These are phyloP conservation scores for Phytophthora kernoviae DNA, from an alignment of 352 stramenopile species.

Conservation along the genomic window DNA sequence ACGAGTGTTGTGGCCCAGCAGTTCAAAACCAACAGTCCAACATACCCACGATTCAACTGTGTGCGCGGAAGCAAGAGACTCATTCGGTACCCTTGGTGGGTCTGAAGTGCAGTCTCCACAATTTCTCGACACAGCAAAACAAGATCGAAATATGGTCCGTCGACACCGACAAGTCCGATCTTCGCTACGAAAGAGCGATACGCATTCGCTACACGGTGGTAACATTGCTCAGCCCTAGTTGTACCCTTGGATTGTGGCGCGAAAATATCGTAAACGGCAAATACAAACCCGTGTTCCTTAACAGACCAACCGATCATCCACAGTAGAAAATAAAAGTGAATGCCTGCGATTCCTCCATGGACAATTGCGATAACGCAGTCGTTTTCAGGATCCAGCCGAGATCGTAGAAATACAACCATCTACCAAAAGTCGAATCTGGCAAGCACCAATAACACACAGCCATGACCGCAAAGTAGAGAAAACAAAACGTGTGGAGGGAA, in stretches of 20 bases:
- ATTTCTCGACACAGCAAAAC: constrained; percentile 23
- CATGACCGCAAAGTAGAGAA: neutral
- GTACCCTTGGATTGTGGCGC: neutral
- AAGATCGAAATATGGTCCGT: constrained; percentile 24
- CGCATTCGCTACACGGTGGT: neutral
- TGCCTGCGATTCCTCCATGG: neutral
- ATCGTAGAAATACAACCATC: constrained; percentile 6
- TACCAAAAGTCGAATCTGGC: neutral
- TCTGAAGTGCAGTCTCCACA: constrained; percentile 31
- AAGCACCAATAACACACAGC: constrained; percentile 1
- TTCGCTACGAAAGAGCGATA: constrained; percentile 2
- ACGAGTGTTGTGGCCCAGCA: constrained; percentile 30
- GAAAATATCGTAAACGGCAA: constrained; percentile 14
- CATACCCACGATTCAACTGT: constrained; percentile 23
- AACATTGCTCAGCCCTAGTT: neutral
- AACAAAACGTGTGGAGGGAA: neutral
- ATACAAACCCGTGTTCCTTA: constrained; percentile 3
- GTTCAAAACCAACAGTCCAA: constrained; percentile 31
- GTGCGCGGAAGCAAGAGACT: constrained; percentile 28
- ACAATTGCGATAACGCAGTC: constrained; percentile 8
- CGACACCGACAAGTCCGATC: constrained; percentile 9
- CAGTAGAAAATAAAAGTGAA: constrained; percentile 12
- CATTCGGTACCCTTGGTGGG: constrained; percentile 29
- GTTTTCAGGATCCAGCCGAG: constrained; percentile 8
- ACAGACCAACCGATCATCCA: constrained; percentile 21